Evolutionary conservation across 1,284 basidiomycete species (phyloP).

Genomic region (Erythrobasidium hasegawianum): DNA sequence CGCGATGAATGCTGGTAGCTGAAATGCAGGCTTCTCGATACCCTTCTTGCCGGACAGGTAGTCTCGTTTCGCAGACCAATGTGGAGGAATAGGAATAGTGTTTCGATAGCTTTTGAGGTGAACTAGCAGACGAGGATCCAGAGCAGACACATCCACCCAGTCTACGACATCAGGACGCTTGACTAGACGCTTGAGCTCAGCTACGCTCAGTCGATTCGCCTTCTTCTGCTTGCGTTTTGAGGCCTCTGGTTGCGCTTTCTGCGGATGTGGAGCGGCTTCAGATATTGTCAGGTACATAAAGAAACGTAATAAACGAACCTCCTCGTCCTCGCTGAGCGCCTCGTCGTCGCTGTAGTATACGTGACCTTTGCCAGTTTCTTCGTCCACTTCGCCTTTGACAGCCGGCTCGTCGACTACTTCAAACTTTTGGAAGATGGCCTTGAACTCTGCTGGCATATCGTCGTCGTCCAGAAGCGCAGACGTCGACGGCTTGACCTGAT

Average conservation of each 20-base stretch:
- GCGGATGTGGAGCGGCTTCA: slow-evolving; percentile 50
- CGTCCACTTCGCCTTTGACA: slow-evolving; percentile 17
- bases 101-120: slow-evolving; percentile 91
- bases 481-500: slow-evolving; percentile 24
- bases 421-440: slow-evolving; percentile 46
- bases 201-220: slow-evolving; percentile 78
- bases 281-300: no score
- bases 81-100: slow-evolving; percentile 86
- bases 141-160: slow-evolving; percentile 94
- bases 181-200: slow-evolving; percentile 95
- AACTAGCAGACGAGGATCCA: slow-evolving; percentile 85
- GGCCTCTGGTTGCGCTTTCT: slow-evolving; percentile 55
- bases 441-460: slow-evolving; percentile 43
- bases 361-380: slow-evolving; percentile 63
- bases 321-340: slow-evolving; percentile 64
- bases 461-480: slow-evolving; percentile 20
- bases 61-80: slow-evolving; percentile 96
- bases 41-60: slow-evolving; percentile 95
- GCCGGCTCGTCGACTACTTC: slow-evolving; percentile 34
- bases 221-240: slow-evolving; percentile 89
- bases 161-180: slow-evolving; percentile 97
- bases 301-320: no score
- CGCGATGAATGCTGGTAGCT: slow-evolving; percentile 87
- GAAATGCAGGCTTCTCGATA: slow-evolving; percentile 95
- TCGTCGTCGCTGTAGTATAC: slow-evolving; percentile 86